Evolutionary conservation across 208 protist species (phyloP).

Genomic region (Leishmania martiniquensis): DNA sequence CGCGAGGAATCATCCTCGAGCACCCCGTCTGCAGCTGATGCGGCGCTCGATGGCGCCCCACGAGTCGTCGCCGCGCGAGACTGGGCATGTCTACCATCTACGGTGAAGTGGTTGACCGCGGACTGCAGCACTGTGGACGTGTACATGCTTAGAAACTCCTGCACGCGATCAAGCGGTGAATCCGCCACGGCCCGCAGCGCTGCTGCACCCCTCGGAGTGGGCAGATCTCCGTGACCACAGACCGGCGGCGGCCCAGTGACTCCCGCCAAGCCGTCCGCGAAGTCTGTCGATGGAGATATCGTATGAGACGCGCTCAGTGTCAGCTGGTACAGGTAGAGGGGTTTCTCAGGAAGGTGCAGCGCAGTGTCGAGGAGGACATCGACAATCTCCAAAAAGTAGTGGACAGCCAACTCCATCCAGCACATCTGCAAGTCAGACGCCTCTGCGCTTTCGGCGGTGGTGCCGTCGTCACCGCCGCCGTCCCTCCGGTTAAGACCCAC

Average conservation of each 20-base stretch:
- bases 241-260: slow-evolving; percentile 12
- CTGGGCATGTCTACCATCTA: slow-evolving; percentile 13
- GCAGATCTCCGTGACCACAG: slow-evolving; percentile 7
- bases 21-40: not conserved
- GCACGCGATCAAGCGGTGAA: slow-evolving; percentile 36
- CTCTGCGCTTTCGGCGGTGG: slow-evolving; percentile 14
- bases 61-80: slow-evolving; percentile 6
- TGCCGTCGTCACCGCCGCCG: slow-evolving; percentile 7
- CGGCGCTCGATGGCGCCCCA: slow-evolving; percentile 3
- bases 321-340: slow-evolving; percentile 44
- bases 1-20: not conserved
- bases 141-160: slow-evolving; percentile 48
- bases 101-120: slow-evolving; percentile 31
- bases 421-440: slow-evolving; percentile 20
- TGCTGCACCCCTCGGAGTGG: not conserved
- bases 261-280: slow-evolving; percentile 13
- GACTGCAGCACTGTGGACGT: slow-evolving; percentile 39
- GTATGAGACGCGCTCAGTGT: slow-evolving; percentile 21
- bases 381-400: slow-evolving; percentile 65
- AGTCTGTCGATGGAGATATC: slow-evolving; percentile 5
- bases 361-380: slow-evolving; percentile 53
- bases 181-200: not conserved
- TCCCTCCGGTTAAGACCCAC: slow-evolving; percentile 14
- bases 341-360: slow-evolving; percentile 39
- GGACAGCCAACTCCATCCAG: slow-evolving; percentile 60